Evolutionary conservation across 2,329 filamentous ascomycete genomes (phyloP).

Genomic region (Capronia epimyces): DNA sequence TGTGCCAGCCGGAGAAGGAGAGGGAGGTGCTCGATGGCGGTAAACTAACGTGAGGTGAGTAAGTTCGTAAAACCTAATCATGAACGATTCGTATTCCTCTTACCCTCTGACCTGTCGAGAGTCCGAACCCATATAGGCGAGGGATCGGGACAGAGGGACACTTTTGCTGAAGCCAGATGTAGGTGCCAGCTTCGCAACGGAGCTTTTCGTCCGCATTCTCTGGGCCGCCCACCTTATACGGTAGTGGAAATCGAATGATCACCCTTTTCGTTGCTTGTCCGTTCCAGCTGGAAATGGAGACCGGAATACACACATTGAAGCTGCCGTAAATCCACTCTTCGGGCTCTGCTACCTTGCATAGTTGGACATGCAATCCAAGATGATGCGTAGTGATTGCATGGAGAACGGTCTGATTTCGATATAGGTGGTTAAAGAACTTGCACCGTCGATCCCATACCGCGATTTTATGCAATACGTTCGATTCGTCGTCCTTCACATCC

Average conservation of each 20-base stretch:
- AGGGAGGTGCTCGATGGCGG: conserved; percentile 10
- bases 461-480: conserved; percentile 9
- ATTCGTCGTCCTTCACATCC: conserved; percentile 12
- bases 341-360: conserved; percentile 24
- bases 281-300: conserved; percentile 16
- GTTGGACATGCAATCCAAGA: neutral
- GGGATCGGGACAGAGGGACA: conserved; percentile 30
- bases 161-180: conserved; percentile 28
- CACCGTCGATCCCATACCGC: conserved; percentile 1
- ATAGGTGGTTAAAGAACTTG: conserved; percentile 11
- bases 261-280: conserved; percentile 8
- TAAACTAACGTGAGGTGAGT: conserved; percentile 11
- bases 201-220: conserved; percentile 33
- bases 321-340: conserved; percentile 29
- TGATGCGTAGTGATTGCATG: conserved; percentile 3
- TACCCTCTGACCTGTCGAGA: conserved; percentile 17
- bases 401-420: conserved; percentile 6
- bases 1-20: conserved; percentile 3
- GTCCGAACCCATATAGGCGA: conserved; percentile 30
- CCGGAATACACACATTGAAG: conserved; percentile 32
- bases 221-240: conserved; percentile 29
- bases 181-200: conserved; percentile 31
- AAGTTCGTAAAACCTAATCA: conserved; percentile 4
- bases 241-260: conserved; percentile 29
- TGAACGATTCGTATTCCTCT: neutral